Conservation (phyloP, 2,329 filamentous ascomycete species). For the Penicillium concentricum region DNA sequence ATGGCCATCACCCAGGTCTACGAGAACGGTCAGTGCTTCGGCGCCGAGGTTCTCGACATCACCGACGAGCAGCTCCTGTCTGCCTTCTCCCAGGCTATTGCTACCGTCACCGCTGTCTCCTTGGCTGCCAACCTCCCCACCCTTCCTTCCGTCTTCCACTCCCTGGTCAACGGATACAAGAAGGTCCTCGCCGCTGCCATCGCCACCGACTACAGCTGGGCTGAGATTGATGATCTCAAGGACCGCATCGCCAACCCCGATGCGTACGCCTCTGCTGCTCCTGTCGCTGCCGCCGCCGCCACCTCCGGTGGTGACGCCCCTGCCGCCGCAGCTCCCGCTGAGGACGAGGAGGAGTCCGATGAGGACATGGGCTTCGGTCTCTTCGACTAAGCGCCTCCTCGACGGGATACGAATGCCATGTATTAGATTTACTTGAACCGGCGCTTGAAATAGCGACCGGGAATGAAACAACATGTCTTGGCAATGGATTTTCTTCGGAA, state of each 20-base stretch:
- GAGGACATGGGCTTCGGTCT: constrained; percentile 72
- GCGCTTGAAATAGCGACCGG: constrained; percentile 31
- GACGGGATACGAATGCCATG: constrained; percentile 35
- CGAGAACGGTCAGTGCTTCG: constrained; percentile 94
- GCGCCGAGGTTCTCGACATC: constrained; percentile 82
- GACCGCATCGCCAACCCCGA: constrained; percentile 99
- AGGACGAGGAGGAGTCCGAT: constrained; percentile 66
- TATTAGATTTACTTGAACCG: constrained; percentile 36
- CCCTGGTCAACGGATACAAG: constrained; percentile 97
- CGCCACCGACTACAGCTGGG: constrained; percentile 88
- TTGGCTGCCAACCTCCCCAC: constrained; percentile 94
- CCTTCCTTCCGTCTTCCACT: constrained; percentile 93
- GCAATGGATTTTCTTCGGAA: constrained; percentile 19
- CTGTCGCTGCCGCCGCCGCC: constrained; percentile 60
- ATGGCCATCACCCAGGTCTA: constrained; percentile 96
- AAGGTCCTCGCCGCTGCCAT: constrained; percentile 83
- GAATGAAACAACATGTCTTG: constrained; percentile 35
- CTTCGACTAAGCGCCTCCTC: constrained; percentile 59
- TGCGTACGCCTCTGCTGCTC: constrained; percentile 82
- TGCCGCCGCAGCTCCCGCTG: constrained; percentile 58
- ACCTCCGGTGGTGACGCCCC: constrained; percentile 53
- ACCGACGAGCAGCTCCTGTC: constrained; percentile 90
- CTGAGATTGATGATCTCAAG: constrained; percentile 96
- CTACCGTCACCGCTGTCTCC: constrained; percentile 85
- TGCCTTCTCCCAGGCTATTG: constrained; percentile 75